phyloP scores from a whole-genome alignment of 257 asterid species.

The Penstemon eatonii region DNA sequence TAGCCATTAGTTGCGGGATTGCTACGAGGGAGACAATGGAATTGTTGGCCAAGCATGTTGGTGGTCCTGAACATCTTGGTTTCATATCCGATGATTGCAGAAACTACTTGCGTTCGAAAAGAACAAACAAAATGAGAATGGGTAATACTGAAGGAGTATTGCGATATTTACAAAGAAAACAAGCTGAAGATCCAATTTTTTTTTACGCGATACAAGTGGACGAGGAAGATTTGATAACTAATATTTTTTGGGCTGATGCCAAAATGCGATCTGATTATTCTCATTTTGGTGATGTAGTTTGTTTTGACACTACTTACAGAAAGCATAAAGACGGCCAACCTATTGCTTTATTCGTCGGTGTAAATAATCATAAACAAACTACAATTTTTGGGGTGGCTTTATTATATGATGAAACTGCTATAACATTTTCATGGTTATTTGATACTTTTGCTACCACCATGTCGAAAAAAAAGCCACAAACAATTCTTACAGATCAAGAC shows the following conservation, averaged over 20 bases:
- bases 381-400: constrained; percentile 23
- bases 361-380: constrained; percentile 22
- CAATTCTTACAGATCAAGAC: neutral
- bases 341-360: constrained; percentile 15
- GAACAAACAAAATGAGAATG: neutral
- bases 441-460: constrained; percentile 10
- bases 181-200: neutral
- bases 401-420: constrained; percentile 15
- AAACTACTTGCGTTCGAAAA: too few species aligned
- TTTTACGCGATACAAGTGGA: too few species aligned
- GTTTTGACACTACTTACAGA: neutral
- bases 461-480: constrained; percentile 5
- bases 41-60: too few species aligned
- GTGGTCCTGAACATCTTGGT: too few species aligned
- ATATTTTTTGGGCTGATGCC: too few species aligned
- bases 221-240: too few species aligned
- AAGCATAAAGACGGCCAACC: neutral
- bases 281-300: neutral
- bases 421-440: constrained; percentile 13
- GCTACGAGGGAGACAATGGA: too few species aligned
- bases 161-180: neutral
- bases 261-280: too few species aligned
- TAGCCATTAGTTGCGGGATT: too few species aligned
- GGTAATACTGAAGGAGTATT: neutral
- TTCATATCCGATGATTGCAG: too few species aligned